Percentiles rank a stretch among this genome's conserved stretches.
These are phyloP conservation scores for Mediolabrus comicus DNA, from an alignment of 108 stramenopile genomes.

Conservation along the genomic window DNA sequence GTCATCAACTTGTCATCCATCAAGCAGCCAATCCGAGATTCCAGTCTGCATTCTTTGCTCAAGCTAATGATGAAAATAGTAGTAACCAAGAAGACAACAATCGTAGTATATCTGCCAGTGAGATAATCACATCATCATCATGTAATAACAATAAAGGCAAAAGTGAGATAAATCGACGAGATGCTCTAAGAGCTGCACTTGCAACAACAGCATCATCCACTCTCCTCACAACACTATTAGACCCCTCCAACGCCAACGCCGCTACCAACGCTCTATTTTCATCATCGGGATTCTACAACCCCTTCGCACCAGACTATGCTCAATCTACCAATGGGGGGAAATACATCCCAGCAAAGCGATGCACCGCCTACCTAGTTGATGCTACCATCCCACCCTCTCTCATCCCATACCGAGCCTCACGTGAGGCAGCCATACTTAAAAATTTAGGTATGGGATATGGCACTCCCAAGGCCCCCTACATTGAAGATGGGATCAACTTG, in stretches of 20 bases:
- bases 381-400: conserved; percentile 79
- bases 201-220: neutral
- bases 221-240: neutral
- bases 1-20: neutral
- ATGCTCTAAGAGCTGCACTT: neutral
- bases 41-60: neutral
- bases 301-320: neutral
- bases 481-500: conserved; percentile 66
- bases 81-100: neutral
- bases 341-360: conserved; percentile 51
- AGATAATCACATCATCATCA: no score
- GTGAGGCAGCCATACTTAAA: conserved; percentile 55
- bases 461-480: conserved; percentile 59
- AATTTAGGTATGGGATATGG: conserved; percentile 69
- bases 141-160: neutral
- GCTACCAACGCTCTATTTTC: neutral
- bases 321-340: neutral
- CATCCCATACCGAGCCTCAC: conserved; percentile 52
- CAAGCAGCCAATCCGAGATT: no score
- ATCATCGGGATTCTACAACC: neutral
- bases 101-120: no score
- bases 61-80: neutral
- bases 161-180: neutral
- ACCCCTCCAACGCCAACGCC: no score
- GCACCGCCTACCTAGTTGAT: conserved; percentile 79